These are phyloP conservation scores for Ilyonectria robusta DNA, from an alignment of 2,329 filamentous ascomycete species.

Conservation along the genomic window DNA sequence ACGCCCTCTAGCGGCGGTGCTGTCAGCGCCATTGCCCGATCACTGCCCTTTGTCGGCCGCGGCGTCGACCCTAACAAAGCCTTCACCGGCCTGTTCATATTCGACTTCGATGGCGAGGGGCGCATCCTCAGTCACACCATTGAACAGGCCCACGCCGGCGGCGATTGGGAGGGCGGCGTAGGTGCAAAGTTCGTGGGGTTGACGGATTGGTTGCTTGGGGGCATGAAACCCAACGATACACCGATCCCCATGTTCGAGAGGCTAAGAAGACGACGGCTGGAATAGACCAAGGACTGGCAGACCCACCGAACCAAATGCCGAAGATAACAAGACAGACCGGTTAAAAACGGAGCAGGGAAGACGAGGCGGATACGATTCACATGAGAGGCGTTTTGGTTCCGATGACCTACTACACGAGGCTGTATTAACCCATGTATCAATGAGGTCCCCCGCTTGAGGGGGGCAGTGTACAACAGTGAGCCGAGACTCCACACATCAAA, in stretches of 20 bases:
- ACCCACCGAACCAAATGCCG: constrained; percentile 6
- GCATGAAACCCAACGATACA: constrained; percentile 63
- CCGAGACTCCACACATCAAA: constrained; percentile 44
- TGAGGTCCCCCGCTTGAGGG: constrained; percentile 13
- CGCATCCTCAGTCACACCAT: constrained; percentile 91
- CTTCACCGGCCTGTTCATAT: constrained; percentile 93
- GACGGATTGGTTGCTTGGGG: constrained; percentile 94
- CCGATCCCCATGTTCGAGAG: constrained; percentile 56
- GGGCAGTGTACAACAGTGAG: constrained; percentile 46
- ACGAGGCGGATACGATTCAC: constrained; percentile 19
- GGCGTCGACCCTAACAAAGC: constrained; percentile 74
- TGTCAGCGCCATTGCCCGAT: constrained; percentile 62
- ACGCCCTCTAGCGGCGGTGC: constrained; percentile 39
- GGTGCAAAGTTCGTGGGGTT: constrained; percentile 88
- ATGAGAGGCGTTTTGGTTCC: constrained; percentile 29
- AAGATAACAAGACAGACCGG: not conserved
- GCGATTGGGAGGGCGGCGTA: constrained; percentile 85
- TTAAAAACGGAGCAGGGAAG: not conserved
- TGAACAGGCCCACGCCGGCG: constrained; percentile 89
- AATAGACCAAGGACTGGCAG: constrained; percentile 29
- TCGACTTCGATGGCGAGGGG: constrained; percentile 92
- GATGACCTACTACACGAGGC: constrained; percentile 11
- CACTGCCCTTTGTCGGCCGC: constrained; percentile 50
- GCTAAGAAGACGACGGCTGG: constrained; percentile 42
- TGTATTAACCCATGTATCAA: constrained; percentile 22